Conservation (phyloP, 2,329 filamentous ascomycete species). For the Arthroderma sp. region DNA sequence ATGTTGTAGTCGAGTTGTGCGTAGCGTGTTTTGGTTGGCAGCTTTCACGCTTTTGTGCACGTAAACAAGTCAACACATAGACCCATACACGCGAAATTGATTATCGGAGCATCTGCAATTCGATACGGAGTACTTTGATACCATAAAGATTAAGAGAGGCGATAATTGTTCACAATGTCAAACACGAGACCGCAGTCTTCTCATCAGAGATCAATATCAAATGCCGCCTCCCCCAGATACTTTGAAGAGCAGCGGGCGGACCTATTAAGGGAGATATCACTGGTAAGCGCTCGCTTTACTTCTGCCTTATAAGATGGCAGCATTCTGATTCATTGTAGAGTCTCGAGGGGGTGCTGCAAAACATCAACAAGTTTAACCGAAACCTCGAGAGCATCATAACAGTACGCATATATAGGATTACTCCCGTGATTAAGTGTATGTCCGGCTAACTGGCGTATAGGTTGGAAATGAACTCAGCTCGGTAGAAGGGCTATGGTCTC, state of each 20-base stretch:
- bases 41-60: no score
- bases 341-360: slow-evolving; percentile 83
- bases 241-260: slow-evolving; percentile 35
- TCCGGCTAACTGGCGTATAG: slow-evolving; percentile 21
- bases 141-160: no score
- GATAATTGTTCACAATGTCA: neutral
- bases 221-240: slow-evolving; percentile 5
- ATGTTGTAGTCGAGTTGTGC: no score
- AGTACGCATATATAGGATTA: slow-evolving; percentile 37
- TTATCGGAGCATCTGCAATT: no score
- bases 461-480: slow-evolving; percentile 96
- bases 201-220: slow-evolving; percentile 8
- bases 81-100: no score
- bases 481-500: slow-evolving; percentile 91
- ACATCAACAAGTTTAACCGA: slow-evolving; percentile 90
- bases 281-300: no score
- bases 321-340: slow-evolving; percentile 35
- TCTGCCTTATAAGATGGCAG: no score
- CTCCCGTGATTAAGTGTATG: no score
- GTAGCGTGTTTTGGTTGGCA: no score
- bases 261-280: slow-evolving; percentile 33
- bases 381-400: slow-evolving; percentile 83
- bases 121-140: no score
- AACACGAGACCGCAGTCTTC: neutral
- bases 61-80: no score